phyloP scores from a whole-genome alignment of 1,284 basidiomycete species.

The Tetrapyrgos nigripes region DNA sequence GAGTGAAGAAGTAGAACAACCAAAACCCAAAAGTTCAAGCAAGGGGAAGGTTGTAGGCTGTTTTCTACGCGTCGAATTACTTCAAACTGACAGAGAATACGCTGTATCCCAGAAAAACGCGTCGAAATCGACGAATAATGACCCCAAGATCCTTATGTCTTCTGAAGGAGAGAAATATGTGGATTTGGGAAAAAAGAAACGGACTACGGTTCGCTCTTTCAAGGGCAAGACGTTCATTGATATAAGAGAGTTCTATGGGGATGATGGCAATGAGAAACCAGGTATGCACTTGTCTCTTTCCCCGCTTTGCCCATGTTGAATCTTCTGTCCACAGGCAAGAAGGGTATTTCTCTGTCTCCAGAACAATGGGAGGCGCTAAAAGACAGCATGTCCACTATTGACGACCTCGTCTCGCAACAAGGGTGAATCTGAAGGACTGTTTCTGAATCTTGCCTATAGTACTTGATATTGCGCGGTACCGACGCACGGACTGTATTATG shows the following conservation, averaged over 20 bases:
- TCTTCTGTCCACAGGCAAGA: background rate
- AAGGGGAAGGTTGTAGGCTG: background rate
- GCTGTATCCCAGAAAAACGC: background rate
- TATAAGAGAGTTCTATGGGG: conserved; percentile 80
- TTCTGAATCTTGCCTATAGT: too few species aligned
- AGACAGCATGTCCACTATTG: conserved; percentile 49
- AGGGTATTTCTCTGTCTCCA: conserved; percentile 69
- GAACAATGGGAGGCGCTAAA: conserved; percentile 79
- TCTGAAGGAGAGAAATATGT: conserved; percentile 67
- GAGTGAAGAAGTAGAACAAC: background rate
- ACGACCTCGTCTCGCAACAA: conserved; percentile 43
- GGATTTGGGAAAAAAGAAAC: conserved; percentile 74
- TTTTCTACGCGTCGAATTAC: background rate
- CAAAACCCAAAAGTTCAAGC: conserved; percentile 1
- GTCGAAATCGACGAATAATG: background rate
- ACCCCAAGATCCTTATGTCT: conserved; percentile 28
- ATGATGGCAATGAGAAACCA: conserved; percentile 61
- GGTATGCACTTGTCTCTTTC: background rate
- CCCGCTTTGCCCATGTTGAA: background rate
- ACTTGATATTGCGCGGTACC: too few species aligned
- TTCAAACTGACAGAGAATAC: background rate
- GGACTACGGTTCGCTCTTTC: conserved; percentile 72
- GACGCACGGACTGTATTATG: too few species aligned
- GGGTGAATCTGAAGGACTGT: too few species aligned
- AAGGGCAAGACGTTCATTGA: conserved; percentile 73